Evolutionary conservation across 1,284 basidiomycete genomes (phyloP), one percentile per base, ranked within the genome.

Genomic region (Flammula alnicola): DNA sequence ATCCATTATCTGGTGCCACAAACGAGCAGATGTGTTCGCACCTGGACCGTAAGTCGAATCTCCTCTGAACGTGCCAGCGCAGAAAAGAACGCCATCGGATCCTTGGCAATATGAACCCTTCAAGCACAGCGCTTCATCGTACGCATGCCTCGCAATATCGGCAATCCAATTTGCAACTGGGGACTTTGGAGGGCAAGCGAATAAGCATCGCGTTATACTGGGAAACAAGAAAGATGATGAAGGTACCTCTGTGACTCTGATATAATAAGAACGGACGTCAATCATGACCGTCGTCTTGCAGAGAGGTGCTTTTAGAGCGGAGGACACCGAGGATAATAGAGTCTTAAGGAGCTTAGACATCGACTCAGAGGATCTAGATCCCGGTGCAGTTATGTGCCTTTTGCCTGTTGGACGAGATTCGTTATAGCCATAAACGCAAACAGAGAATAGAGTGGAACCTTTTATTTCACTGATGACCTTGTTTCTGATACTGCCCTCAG

Each of bases 121-220:
- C 59, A 83, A 68, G 42, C 75, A 78, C 44, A 89, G 68, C 3
- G 83, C 81, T 61, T 94, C 92, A 53, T 95, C 93, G 61, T 95
- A 96, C 0, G 90, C 83, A 64, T 94, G 89, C 53, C 91, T 76
- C 23, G 94, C 68, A 23, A 95, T 85, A 66, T 97, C 94, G 1
- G 93, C 88, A 49, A 95, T 86, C 87, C 92, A 94, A 64, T 96
- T 91, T n/a, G 85, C 88, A 7, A 88, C 76, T 0, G 88, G 87
- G 12, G 86, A 87, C 84, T 96, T 33, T 25, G 14, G 3, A 42
- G 25, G 16, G 27, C 30, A 16, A 26, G 16, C 23, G 27, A 14
- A 27, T 26, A 35, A 44, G n/a, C 19, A 17, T 45, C 16, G 19
- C 25, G 12, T 35, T 32, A 27, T 26, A 14, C 20, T 33, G 19